Conservation (phyloP, 306 rosid species). For the Glycine tomentella region DNA sequence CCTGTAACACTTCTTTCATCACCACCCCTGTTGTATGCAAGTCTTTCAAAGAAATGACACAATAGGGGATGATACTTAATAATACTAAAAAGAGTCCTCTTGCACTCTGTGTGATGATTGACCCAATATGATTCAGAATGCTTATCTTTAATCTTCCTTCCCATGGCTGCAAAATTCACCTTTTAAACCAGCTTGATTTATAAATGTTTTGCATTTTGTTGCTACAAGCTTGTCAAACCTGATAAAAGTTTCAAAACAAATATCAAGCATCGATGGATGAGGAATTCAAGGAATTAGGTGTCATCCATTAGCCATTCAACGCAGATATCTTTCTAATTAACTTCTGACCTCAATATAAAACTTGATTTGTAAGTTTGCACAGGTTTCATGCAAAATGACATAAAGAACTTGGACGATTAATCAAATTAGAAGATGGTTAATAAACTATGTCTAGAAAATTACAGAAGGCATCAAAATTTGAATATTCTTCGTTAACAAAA, state of each 20-base stretch:
- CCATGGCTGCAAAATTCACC: slow-evolving; percentile 49
- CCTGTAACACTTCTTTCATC: slow-evolving; percentile 30
- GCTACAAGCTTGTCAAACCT: slow-evolving; percentile 45
- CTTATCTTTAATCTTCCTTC: slow-evolving; percentile 40
- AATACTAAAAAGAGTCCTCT: slow-evolving; percentile 47
- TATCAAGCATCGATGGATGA: slow-evolving; percentile 1
- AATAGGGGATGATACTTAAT: slow-evolving; percentile 57
- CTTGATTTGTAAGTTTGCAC: background rate
- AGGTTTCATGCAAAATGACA: background rate
- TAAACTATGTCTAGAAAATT: slow-evolving; percentile 17
- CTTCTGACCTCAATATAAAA: background rate
- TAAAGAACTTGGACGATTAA: background rate
- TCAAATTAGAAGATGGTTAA: background rate
- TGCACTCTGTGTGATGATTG: slow-evolving; percentile 47
- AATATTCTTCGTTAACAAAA: background rate
- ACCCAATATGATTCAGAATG: slow-evolving; percentile 5
- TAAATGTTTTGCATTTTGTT: slow-evolving; percentile 9
- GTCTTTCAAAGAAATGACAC: slow-evolving; percentile 55
- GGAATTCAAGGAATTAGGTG: slow-evolving; percentile 8
- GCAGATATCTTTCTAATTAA: background rate
- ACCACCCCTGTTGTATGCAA: slow-evolving; percentile 38
- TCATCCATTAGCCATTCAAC: background rate
- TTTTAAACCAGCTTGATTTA: slow-evolving; percentile 2
- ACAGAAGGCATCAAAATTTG: background rate
- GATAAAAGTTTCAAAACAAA: slow-evolving; percentile 21